Evolutionary conservation across 2,329 filamentous ascomycete genomes (phyloP).

Genomic region (Neonectria faginata): DNA sequence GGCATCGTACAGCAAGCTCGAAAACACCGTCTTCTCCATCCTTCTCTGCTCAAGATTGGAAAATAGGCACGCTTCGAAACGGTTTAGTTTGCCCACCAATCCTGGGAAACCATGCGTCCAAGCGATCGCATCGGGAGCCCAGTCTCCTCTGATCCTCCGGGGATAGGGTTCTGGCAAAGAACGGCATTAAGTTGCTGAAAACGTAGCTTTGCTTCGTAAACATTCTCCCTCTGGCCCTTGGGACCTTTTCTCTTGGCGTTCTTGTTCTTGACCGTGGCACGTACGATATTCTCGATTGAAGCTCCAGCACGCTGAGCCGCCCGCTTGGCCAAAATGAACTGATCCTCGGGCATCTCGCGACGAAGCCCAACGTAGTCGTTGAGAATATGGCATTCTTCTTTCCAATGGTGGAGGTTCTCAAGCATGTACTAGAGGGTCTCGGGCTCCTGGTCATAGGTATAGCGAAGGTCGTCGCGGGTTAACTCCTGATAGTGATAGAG

Average conservation of each 20-base stretch:
- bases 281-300: too few relatives aligned
- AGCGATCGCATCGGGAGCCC: not conserved
- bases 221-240: too few relatives aligned
- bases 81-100: not conserved
- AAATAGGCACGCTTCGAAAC: not conserved
- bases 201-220: too few relatives aligned
- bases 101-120: too few relatives aligned
- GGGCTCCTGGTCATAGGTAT: constrained; percentile 30
- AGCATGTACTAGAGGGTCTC: constrained; percentile 22
- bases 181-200: not conserved
- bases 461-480: constrained; percentile 16
- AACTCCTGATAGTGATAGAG: constrained; percentile 23
- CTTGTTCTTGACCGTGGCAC: too few relatives aligned
- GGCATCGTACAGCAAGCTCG: not conserved
- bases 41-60: not conserved
- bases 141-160: not conserved
- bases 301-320: constrained; percentile 30
- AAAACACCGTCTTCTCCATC: not conserved
- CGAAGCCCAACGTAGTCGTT: constrained; percentile 38
- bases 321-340: constrained; percentile 21
- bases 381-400: constrained; percentile 28
- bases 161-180: not conserved
- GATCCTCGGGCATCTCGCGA: not conserved
- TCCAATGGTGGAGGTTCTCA: constrained; percentile 15
- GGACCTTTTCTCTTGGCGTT: too few relatives aligned